Evolutionary conservation across 1,139 yeast species (phyloP).

Genomic region (Kurtzmaniella quercitrusa): DNA sequence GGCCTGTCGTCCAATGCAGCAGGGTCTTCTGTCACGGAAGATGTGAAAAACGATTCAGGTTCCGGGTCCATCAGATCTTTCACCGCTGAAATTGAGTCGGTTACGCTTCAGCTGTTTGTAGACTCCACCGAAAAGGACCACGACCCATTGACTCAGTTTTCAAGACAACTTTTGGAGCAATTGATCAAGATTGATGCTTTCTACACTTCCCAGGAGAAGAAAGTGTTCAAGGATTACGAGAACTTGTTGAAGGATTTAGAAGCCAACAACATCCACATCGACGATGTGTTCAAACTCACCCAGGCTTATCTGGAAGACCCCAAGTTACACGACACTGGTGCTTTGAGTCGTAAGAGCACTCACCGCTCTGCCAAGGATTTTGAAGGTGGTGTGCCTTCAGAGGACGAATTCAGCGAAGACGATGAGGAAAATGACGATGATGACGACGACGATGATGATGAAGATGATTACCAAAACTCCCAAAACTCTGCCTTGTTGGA

Average conservation of each 20-base stretch:
- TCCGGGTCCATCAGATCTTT: conserved; percentile 1
- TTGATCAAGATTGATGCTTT: conserved; percentile 54
- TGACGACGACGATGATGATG: conserved; percentile 41
- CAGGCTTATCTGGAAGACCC: conserved; percentile 19
- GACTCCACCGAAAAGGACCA: conserved; percentile 12
- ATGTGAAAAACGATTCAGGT: background rate
- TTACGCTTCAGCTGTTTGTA: conserved; percentile 26
- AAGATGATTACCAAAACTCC: conserved; percentile 23
- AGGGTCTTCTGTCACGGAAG: background rate
- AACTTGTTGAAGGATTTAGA: conserved; percentile 38
- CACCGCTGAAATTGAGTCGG: conserved; percentile 22
- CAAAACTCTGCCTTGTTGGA: conserved; percentile 35
- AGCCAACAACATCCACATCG: conserved; percentile 24
- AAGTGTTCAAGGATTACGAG: conserved; percentile 42
- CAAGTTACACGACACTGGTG: background rate
- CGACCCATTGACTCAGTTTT: conserved; percentile 50
- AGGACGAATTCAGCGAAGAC: conserved; percentile 12
- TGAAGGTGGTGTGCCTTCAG: conserved; percentile 17
- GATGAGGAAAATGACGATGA: conserved; percentile 26
- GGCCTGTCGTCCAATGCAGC: conserved; percentile 4
- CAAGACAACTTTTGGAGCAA: conserved; percentile 51
- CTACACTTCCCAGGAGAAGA: conserved; percentile 45
- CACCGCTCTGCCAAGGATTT: conserved; percentile 8
- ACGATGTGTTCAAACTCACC: conserved; percentile 26
- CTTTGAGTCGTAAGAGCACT: background rate